These are phyloP conservation scores for Calonectria multiphialidica DNA, from an alignment of 2,329 filamentous ascomycete species.

Conservation along the genomic window DNA sequence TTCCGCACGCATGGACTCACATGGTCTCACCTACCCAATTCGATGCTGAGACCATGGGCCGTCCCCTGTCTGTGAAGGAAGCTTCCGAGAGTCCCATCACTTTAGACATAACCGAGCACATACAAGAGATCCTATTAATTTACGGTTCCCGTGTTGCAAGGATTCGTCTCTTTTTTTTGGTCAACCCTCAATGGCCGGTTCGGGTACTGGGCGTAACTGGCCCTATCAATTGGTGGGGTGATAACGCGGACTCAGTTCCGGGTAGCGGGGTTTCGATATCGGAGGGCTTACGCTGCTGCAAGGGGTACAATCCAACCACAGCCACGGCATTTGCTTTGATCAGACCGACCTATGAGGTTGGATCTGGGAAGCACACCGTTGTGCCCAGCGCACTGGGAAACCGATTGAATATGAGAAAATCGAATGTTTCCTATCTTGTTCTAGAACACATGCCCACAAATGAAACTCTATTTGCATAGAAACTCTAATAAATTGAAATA, in stretches of 20 bases:
- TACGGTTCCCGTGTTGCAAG: not conserved
- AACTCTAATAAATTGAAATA: not conserved
- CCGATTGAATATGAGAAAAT: not conserved
- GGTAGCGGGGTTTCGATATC: constrained; percentile 40
- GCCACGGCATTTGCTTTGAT: constrained; percentile 31
- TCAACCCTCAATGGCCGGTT: not conserved
- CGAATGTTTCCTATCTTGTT: not conserved
- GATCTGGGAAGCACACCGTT: not conserved
- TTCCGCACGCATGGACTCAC: not conserved
- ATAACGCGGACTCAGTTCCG: not conserved
- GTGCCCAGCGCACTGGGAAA: not conserved
- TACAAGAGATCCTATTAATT: not conserved
- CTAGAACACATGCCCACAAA: not conserved
- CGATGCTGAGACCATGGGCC: not conserved
- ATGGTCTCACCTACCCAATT: constrained; percentile 4
- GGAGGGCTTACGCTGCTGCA: constrained; percentile 32
- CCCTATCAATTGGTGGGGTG: constrained; percentile 21
- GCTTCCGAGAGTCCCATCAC: not conserved
- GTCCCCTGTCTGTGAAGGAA: not conserved
- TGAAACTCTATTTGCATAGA: not conserved
- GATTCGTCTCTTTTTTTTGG: not conserved
- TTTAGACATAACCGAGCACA: not conserved
- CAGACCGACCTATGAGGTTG: constrained; percentile 14
- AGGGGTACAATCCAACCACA: constrained; percentile 35
- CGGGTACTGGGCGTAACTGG: not conserved